Evolutionary conservation across 306 rosid genomes (phyloP).

Genomic region (Abrus precatorius): DNA sequence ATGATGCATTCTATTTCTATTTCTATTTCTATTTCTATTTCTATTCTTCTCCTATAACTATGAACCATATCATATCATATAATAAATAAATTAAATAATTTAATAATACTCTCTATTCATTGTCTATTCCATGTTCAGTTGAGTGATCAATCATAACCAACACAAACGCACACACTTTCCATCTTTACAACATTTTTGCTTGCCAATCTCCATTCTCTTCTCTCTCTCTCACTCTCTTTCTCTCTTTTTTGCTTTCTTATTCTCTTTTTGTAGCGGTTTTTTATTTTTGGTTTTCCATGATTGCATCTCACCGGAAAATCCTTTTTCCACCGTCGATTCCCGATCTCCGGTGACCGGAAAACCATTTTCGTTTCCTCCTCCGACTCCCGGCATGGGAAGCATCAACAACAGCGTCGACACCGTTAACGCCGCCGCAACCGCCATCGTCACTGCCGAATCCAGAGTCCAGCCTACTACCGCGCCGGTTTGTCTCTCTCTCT

Average conservation of each 20-base stretch:
- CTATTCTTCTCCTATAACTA: constrained; percentile 20
- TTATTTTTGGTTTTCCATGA: constrained; percentile 44
- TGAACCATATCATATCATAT: neutral
- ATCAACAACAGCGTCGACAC: constrained; percentile 79
- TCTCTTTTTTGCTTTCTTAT: neutral
- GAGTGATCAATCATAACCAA: constrained; percentile 9
- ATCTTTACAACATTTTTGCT: neutral
- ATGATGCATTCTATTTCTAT: neutral
- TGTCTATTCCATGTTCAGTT: constrained; percentile 22
- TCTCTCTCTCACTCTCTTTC: constrained; percentile 5
- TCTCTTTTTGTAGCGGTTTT: neutral
- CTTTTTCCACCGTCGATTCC: constrained; percentile 23
- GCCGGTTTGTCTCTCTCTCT: constrained; percentile 58
- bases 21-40: neutral
- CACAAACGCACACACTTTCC: neutral
- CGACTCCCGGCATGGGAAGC: constrained; percentile 61
- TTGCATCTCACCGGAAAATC: constrained; percentile 53
- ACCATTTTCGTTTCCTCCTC: neutral
- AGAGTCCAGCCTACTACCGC: constrained; percentile 76
- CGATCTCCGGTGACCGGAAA: constrained; percentile 46
- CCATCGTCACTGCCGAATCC: constrained; percentile 87
- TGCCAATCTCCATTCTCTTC: neutral
- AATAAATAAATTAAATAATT: neutral
- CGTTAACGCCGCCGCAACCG: constrained; percentile 93
- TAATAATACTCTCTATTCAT: constrained; percentile 27